Evolutionary conservation across 1,284 basidiomycete genomes (phyloP).

Genomic region (Ceratobasidium sp.): DNA sequence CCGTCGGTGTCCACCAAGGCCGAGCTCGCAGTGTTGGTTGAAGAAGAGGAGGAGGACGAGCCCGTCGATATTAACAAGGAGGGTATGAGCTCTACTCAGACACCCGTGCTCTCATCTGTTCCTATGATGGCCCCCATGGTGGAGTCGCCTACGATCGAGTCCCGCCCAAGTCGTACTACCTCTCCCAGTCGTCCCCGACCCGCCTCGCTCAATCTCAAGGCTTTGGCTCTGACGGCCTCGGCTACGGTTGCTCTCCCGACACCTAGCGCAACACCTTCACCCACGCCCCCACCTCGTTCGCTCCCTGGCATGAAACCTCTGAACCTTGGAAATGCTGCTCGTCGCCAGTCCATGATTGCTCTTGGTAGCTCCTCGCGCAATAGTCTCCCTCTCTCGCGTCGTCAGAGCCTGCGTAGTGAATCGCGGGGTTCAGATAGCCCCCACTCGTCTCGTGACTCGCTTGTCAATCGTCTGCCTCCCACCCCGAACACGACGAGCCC

Average conservation of each 20-base stretch:
- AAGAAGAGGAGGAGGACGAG: constrained; percentile 77
- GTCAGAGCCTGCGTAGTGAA: constrained; percentile 53
- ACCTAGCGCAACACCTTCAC: constrained; percentile 51
- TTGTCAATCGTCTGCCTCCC: constrained; percentile 67
- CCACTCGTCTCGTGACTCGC: constrained; percentile 25
- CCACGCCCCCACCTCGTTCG: constrained; percentile 36
- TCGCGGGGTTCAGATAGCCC: constrained; percentile 34
- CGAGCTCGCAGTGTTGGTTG: constrained; percentile 73
- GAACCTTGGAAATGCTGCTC: constrained; percentile 40
- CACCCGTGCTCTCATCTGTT: constrained; percentile 46
- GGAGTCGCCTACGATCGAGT: constrained; percentile 40
- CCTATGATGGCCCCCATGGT: constrained; percentile 9
- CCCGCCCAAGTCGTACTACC: constrained; percentile 41
- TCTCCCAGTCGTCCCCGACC: constrained; percentile 41
- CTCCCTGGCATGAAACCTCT: constrained; percentile 41
- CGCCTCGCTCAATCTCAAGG: constrained; percentile 42
- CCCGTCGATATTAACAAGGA: constrained; percentile 33
- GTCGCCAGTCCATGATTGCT: constrained; percentile 26
- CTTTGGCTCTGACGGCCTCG: constrained; percentile 42
- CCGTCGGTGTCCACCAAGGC: constrained; percentile 68
- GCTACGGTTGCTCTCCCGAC: constrained; percentile 45
- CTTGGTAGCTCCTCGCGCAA: constrained; percentile 30
- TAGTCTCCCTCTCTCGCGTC: constrained; percentile 44
- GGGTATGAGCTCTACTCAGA: not conserved
- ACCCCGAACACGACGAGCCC: constrained; percentile 51